These are phyloP conservation scores for Yamadazyma blattariae DNA, from an alignment of 1,139 yeast genomes.

Conservation along the genomic window DNA sequence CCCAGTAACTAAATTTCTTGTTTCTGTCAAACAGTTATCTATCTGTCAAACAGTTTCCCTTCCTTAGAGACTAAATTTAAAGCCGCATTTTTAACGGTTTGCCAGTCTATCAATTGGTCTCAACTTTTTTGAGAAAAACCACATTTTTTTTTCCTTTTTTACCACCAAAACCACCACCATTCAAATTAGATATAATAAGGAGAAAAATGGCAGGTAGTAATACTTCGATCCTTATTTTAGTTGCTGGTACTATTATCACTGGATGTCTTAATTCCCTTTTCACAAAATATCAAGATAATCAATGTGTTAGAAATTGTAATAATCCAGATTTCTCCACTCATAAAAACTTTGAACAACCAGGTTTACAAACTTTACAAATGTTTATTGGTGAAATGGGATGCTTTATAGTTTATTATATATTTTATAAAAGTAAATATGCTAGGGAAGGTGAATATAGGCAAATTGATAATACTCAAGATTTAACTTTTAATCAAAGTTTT, in stretches of 20 bases:
- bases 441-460: slow-evolving; percentile 17
- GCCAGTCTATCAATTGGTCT: slow-evolving; percentile 3
- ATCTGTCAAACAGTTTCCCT: no score
- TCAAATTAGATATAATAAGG: no score
- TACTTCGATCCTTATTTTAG: slow-evolving; percentile 19
- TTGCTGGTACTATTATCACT: slow-evolving; percentile 55
- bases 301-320: slow-evolving; percentile 60
- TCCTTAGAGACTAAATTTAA: no score
- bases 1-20: no score
- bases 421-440: slow-evolving; percentile 18
- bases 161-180: neutral
- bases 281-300: slow-evolving; percentile 77
- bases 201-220: neutral
- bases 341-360: slow-evolving; percentile 69
- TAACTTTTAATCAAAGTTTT: slow-evolving; percentile 22
- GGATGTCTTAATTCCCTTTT: slow-evolving; percentile 75
- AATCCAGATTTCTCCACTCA: slow-evolving; percentile 39
- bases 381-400: slow-evolving; percentile 67
- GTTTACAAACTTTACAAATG: slow-evolving; percentile 78
- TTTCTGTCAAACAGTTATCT: no score
- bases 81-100: no score
- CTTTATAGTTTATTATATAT: slow-evolving; percentile 42
- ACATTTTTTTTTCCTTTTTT: no score
- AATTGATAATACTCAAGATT: slow-evolving; percentile 14
- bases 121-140: neutral